Percentiles rank a stretch among this genome's conserved stretches.
phyloP scores from a whole-genome alignment of 2,329 filamentous ascomycete species.

The Albophoma yamanashiensis region DNA sequence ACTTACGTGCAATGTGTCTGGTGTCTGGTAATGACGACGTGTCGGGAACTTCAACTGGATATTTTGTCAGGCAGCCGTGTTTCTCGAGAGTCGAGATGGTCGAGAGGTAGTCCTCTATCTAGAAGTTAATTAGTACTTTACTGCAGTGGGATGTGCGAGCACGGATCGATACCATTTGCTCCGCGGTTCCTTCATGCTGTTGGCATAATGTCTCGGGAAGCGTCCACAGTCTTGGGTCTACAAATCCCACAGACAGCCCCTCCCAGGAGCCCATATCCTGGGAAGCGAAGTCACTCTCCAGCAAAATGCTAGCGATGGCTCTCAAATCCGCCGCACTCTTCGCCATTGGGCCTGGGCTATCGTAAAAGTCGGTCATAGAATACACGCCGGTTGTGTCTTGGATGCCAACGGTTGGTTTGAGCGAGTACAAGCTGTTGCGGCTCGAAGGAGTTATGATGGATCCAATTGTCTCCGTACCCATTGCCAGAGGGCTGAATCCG shows the following conservation, averaged over 20 bases:
- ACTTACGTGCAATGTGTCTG: background rate
- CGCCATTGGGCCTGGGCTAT: slow-evolving; percentile 15
- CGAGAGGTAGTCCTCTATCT: background rate
- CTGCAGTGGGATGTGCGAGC: background rate
- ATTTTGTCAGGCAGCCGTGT: background rate
- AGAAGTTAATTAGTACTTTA: background rate
- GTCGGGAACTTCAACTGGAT: background rate
- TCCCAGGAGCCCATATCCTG: background rate
- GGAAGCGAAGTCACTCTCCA: background rate
- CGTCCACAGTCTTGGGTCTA: background rate
- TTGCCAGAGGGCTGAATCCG: slow-evolving; percentile 17
- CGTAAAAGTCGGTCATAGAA: slow-evolving; percentile 13
- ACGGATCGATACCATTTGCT: background rate
- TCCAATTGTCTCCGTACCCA: slow-evolving; percentile 21
- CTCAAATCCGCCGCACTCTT: background rate
- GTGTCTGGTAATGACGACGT: background rate
- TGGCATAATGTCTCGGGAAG: background rate
- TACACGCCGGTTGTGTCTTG: slow-evolving; percentile 8
- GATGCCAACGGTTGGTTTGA: slow-evolving; percentile 13
- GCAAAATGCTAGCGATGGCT: background rate
- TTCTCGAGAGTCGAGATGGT: background rate
- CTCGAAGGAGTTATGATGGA: slow-evolving; percentile 14
- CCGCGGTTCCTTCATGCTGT: background rate
- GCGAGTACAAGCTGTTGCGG: slow-evolving; percentile 12
- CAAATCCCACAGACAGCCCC: background rate